Conservation (phyloP, 169 alveolate species). For the Plasmodium vinckei region DNA sequence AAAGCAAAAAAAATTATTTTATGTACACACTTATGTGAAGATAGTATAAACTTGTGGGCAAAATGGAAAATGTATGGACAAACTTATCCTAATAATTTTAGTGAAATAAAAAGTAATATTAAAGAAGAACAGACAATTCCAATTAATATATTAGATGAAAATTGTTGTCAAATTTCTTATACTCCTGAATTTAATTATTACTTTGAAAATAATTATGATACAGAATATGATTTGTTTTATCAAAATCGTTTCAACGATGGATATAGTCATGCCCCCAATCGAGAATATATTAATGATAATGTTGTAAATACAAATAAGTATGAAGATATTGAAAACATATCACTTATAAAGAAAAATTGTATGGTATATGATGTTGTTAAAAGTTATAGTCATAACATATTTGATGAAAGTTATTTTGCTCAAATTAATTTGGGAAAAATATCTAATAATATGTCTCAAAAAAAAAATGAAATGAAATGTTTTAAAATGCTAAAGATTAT, state of each 20-base stretch:
- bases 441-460: constrained; percentile 20
- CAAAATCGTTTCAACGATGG: too few relatives aligned
- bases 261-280: too few relatives aligned
- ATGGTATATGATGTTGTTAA: constrained; percentile 14
- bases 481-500: constrained; percentile 57
- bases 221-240: too few relatives aligned
- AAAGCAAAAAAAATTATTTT: not conserved
- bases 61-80: not conserved
- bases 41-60: constrained; percentile 5
- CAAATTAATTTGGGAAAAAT: constrained; percentile 15
- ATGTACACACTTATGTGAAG: constrained; percentile 2
- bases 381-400: constrained; percentile 7
- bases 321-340: constrained; percentile 3
- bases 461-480: constrained; percentile 48
- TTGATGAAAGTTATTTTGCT: constrained; percentile 24
- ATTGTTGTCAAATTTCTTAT: too few relatives aligned
- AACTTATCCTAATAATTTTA: too few relatives aligned
- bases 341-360: not conserved
- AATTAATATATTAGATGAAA: too few relatives aligned
- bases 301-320: too few relatives aligned
- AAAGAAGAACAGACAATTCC: too few relatives aligned
- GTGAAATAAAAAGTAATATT: too few relatives aligned
- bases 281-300: too few relatives aligned
- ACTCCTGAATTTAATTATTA: too few relatives aligned
- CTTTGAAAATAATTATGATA: too few relatives aligned